Conservation (phyloP, 495 filamentous ascomycete species). For the Usnea hakonensis region DNA sequence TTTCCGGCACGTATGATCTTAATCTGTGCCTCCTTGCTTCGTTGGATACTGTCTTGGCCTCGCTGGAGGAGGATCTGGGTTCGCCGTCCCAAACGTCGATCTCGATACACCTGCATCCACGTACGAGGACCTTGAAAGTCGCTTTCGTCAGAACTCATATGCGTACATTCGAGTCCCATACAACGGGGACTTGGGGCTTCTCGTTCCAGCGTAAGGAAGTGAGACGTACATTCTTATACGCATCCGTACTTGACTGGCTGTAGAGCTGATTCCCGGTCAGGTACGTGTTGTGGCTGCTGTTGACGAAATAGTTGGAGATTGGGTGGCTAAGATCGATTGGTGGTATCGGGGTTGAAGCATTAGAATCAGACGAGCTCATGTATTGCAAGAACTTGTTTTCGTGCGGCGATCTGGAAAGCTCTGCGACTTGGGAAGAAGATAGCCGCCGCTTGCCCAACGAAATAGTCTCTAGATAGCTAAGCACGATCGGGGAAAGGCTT, state of each 20-base stretch:
- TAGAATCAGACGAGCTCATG: conserved; percentile 50
- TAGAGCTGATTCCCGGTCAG: conserved; percentile 87
- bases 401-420: conserved; percentile 11
- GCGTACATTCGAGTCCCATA: not conserved
- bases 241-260: conserved; percentile 68
- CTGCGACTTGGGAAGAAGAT: conserved; percentile 13
- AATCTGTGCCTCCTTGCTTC: conserved; percentile 22
- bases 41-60: conserved; percentile 25
- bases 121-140: conserved; percentile 49
- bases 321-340: conserved; percentile 53
- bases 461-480: conserved; percentile 18
- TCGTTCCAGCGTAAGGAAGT: not conserved
- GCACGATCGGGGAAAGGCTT: conserved; percentile 19
- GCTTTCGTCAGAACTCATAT: conserved; percentile 14
- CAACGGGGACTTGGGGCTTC: not conserved
- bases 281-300: conserved; percentile 92
- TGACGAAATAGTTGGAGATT: conserved; percentile 82
- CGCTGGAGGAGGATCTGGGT: conserved; percentile 32
- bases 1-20: conserved; percentile 12
- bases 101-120: conserved; percentile 88
- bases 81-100: conserved; percentile 95
- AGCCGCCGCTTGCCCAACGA: conserved; percentile 14
- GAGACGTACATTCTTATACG: conserved; percentile 67
- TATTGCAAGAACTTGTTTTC: conserved; percentile 46
- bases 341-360: conserved; percentile 31